These are phyloP conservation scores for Beauveria bassiana DNA, from an alignment of 2,329 filamentous ascomycete genomes.

Conservation along the genomic window DNA sequence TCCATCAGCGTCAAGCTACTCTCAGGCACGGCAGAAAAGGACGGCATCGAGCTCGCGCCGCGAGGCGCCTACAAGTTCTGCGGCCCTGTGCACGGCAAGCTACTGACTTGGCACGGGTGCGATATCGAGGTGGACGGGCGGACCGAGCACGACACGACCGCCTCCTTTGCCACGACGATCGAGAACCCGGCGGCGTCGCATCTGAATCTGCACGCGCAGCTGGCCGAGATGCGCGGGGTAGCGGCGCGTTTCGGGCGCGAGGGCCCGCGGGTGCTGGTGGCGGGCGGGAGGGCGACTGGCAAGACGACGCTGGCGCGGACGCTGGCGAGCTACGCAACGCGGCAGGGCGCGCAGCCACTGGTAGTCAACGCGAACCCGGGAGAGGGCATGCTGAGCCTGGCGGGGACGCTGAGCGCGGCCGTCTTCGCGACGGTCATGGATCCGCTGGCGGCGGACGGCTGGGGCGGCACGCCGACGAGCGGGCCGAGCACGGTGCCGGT, in stretches of 20 bases:
- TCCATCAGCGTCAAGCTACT: conserved; percentile 52
- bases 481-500: conserved; percentile 83
- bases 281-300: conserved; percentile 69
- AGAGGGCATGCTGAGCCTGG: conserved; percentile 69
- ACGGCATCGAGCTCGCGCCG: conserved; percentile 84
- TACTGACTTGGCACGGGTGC: conserved; percentile 90
- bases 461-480: conserved; percentile 84
- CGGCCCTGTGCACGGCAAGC: conserved; percentile 68
- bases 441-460: conserved; percentile 68
- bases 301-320: conserved; percentile 78
- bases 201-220: conserved; percentile 80
- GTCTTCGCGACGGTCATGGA: conserved; percentile 84
- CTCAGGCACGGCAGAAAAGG: conserved; percentile 81
- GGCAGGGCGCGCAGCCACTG: conserved; percentile 65
- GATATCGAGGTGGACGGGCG: conserved; percentile 67
- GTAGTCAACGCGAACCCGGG: conserved; percentile 79
- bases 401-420: conserved; percentile 78
- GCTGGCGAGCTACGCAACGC: conserved; percentile 70
- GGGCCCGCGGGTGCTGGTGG: conserved; percentile 76
- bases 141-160: conserved; percentile 45
- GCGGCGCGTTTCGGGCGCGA: conserved; percentile 41
- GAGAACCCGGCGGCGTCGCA: conserved; percentile 77
- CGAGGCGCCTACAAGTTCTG: conserved; percentile 74
- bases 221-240: conserved; percentile 63
- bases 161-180: conserved; percentile 58